Conservation (phyloP, 2,329 filamentous ascomycete genomes). For the Botrytis paeoniae region DNA sequence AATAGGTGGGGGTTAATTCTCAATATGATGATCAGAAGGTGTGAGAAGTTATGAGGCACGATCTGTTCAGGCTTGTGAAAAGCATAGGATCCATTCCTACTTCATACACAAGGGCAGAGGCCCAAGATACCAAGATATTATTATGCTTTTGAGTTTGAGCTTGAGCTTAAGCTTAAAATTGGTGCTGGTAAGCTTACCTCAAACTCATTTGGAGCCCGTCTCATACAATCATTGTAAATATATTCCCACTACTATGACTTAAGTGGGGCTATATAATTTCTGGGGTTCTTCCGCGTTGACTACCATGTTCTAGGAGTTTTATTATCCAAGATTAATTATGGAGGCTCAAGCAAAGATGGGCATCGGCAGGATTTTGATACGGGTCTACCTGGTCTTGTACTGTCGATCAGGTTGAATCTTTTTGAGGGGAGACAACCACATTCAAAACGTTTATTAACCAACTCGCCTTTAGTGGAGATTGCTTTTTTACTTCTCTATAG, state of each 20-base stretch:
- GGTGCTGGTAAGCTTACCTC: not conserved
- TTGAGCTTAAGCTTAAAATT: not conserved
- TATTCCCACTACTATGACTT: not conserved
- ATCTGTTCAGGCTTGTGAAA: not conserved
- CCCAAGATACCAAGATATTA: not conserved
- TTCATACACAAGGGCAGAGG: not conserved
- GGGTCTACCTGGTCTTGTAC: not conserved
- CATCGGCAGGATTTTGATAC: conserved; percentile 1
- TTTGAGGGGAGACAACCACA: not conserved
- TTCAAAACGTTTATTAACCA: not conserved
- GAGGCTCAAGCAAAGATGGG: not conserved
- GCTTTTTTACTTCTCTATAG: not conserved
- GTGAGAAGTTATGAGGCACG: not conserved
- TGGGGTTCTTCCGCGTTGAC: not conserved
- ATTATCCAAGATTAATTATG: not conserved
- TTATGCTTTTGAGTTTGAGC: not conserved
- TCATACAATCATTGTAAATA: not conserved
- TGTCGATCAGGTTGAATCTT: not conserved
- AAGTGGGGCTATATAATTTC: not conserved
- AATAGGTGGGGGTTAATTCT: not conserved
- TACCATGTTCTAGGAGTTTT: not conserved
- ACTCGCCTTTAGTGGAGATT: not conserved
- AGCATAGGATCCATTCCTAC: not conserved
- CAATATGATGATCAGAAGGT: not conserved
- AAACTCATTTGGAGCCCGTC: not conserved